Percentiles rank a stretch among this genome's conserved stretches.
Conservation (phyloP, 2,329 filamentous ascomycete species). For the Zymoseptoria tritici region DNA sequence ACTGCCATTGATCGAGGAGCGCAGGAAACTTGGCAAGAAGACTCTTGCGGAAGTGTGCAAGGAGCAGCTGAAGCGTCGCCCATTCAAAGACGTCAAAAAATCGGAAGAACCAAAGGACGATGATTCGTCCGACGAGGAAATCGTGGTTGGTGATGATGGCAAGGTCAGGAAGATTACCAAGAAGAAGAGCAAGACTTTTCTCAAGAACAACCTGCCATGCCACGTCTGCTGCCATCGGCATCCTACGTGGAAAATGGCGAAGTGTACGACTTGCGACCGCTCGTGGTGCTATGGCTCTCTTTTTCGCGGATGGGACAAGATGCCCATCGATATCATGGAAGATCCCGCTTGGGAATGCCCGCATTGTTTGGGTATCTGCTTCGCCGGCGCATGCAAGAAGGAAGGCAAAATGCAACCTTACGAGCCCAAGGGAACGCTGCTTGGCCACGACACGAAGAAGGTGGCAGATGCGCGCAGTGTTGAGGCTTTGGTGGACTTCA, state of each 20-base stretch:
- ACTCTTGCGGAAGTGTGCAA: slow-evolving; percentile 90
- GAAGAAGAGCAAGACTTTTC: slow-evolving; percentile 45
- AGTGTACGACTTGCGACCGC: slow-evolving; percentile 67
- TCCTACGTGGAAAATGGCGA: slow-evolving; percentile 74
- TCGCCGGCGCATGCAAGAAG: slow-evolving; percentile 71
- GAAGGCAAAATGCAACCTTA: slow-evolving; percentile 66
- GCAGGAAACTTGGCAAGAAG: slow-evolving; percentile 61
- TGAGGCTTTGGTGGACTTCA: slow-evolving; percentile 84
- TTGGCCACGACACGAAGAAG: slow-evolving; percentile 85
- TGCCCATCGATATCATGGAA: slow-evolving; percentile 76
- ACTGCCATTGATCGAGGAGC: slow-evolving; percentile 61
- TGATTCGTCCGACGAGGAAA: slow-evolving; percentile 42
- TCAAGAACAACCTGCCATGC: slow-evolving; percentile 52
- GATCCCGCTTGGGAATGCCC: slow-evolving; percentile 81
- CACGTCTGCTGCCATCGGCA: slow-evolving; percentile 80
- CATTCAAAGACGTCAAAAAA: slow-evolving; percentile 74
- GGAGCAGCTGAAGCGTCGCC: slow-evolving; percentile 70
- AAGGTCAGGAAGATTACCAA: slow-evolving; percentile 58
- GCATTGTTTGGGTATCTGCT: slow-evolving; percentile 77
- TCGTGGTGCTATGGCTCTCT: slow-evolving; percentile 90
- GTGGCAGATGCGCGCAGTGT: slow-evolving; percentile 88
- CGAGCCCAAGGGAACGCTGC: slow-evolving; percentile 74
- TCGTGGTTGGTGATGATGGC: slow-evolving; percentile 58
- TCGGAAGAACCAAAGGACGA: slow-evolving; percentile 39
- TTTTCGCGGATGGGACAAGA: slow-evolving; percentile 83